A percentile compares a stretch with the other conserved stretches of the same genome.
These are phyloP conservation scores for Leishmania martiniquensis DNA, from an alignment of 208 protist species.

Conservation along the genomic window DNA sequence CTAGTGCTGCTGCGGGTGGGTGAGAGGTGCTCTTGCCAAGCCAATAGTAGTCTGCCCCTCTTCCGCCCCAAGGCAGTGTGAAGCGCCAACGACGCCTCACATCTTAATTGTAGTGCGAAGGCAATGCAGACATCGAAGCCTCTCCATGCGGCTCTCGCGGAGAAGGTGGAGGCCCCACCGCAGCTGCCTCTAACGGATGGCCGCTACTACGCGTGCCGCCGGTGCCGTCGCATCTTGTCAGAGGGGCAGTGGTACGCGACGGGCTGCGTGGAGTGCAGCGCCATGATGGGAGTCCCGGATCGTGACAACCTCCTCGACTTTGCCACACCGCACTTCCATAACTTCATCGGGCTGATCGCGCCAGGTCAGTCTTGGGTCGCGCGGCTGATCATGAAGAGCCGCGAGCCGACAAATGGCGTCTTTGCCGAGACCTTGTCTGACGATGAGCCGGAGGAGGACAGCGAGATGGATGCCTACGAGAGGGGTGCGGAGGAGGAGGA, in stretches of 20 bases:
- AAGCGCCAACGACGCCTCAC: not conserved
- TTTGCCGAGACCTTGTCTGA: conserved; percentile 78
- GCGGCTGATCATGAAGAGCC: conserved; percentile 67
- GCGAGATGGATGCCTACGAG: conserved; percentile 28
- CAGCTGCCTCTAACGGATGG: conserved; percentile 77
- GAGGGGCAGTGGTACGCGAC: conserved; percentile 76
- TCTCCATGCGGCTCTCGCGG: not conserved
- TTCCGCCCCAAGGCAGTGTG: not conserved
- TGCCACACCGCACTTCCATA: conserved; percentile 79
- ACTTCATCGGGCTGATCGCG: conserved; percentile 86
- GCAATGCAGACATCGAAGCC: conserved; percentile 6
- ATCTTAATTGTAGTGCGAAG: not conserved
- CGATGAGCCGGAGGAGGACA: conserved; percentile 39
- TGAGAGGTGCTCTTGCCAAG: not conserved
- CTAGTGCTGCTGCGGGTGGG: not conserved
- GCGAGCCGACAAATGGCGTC: conserved; percentile 53
- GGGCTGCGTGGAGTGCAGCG: conserved; percentile 73
- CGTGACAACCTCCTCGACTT: conserved; percentile 73
- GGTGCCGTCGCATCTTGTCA: conserved; percentile 75
- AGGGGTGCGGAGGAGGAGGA: conserved; percentile 25
- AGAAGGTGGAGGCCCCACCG: conserved; percentile 54
- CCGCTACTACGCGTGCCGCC: conserved; percentile 78
- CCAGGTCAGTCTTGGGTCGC: conserved; percentile 87
- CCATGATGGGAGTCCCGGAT: conserved; percentile 51
- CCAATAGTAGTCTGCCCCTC: not conserved